Evolutionary conservation across 352 stramenopile species (phyloP), one percentile per base, ranked within the genome.

Genomic region (Phytophthora chlamydospora): DNA sequence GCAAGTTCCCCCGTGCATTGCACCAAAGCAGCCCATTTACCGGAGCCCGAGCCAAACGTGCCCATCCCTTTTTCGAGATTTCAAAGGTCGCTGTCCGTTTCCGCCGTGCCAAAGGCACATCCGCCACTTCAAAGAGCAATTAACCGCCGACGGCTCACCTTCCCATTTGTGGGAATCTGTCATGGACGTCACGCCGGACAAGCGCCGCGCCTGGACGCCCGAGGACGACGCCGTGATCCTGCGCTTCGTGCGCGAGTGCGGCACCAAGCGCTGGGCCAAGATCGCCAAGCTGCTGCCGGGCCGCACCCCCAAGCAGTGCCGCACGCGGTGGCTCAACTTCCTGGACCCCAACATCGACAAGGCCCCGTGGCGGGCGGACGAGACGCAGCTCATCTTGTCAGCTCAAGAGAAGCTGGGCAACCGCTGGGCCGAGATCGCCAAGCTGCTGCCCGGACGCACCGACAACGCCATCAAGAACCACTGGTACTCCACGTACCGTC

Each of bases 371-470:
- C 89, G 78, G 8, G 58, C 76, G 14, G 88, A 98, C 33, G 96
- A 99, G 71, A 97, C 97, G 58, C 68, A 90, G 51, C 62, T 92
- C 36, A 94, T 96, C 55, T 77, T 94, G 34, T 62, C 73, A 9
- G 80, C 82, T 0, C 85, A 95, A 64, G 65, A 78, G 36, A 59
- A 62, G 8, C 54, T 96, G 6, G 97, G 97, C 47, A 99, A 99
- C 72, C 88, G 95, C 51, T 99, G 97, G 97, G 92, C 93, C 13
- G 93, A 98, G 71, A 99, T 99, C 65, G 93, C 97, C 58, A 99
- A 99, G 73, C 77, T 96, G n/a, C 80, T 99, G 14, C 95, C 96
- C 6, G 97, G 97, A 1, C 70, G 97, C 8, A 93, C 83, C 1
- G 85, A 94, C 66, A 94, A 94, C 59, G 85, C 85, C 19, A 91